Conservation (phyloP, 805 yeast genomes). For the Nakazawaea sp. region DNA sequence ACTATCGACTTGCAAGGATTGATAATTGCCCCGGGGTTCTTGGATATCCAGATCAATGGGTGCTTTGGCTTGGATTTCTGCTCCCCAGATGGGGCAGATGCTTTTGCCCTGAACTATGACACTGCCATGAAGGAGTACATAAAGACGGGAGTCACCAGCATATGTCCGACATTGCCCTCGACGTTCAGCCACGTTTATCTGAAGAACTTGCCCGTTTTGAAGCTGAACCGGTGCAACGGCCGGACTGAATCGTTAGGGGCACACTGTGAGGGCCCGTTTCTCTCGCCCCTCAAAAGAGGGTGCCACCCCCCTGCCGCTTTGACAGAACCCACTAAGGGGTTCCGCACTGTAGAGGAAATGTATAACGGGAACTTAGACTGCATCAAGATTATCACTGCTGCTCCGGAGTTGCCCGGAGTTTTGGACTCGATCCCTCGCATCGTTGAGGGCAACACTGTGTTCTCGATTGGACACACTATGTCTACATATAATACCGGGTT, state of each 20-base stretch:
- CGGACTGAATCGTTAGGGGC: constrained; percentile 46
- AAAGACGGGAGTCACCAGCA: constrained; percentile 45
- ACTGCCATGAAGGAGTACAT: constrained; percentile 40
- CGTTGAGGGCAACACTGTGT: constrained; percentile 24
- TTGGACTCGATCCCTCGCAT: constrained; percentile 28
- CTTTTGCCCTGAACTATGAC: constrained; percentile 29
- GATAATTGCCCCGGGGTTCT: constrained; percentile 46
- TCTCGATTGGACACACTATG: constrained; percentile 43
- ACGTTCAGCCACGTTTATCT: constrained; percentile 41
- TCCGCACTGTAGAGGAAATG: constrained; percentile 22
- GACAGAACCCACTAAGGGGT: constrained; percentile 28
- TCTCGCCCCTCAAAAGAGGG: constrained; percentile 40
- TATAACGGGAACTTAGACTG: constrained; percentile 30
- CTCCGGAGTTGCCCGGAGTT: constrained; percentile 43
- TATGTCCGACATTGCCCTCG: constrained; percentile 53
- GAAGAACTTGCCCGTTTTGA: constrained; percentile 37
- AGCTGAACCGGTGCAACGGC: constrained; percentile 23
- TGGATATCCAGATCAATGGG: constrained; percentile 54
- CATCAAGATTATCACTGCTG: constrained; percentile 36
- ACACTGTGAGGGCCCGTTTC: constrained; percentile 57
- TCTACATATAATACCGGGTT: constrained; percentile 26
- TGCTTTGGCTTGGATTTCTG: constrained; percentile 50
- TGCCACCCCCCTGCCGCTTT: constrained; percentile 44
- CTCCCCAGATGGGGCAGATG: constrained; percentile 22
- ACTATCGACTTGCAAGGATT: constrained; percentile 39